Base-by-base conservation (phyloP, 1,284 basidiomycete species). In the Moesziomyces globuligerus region DNA sequence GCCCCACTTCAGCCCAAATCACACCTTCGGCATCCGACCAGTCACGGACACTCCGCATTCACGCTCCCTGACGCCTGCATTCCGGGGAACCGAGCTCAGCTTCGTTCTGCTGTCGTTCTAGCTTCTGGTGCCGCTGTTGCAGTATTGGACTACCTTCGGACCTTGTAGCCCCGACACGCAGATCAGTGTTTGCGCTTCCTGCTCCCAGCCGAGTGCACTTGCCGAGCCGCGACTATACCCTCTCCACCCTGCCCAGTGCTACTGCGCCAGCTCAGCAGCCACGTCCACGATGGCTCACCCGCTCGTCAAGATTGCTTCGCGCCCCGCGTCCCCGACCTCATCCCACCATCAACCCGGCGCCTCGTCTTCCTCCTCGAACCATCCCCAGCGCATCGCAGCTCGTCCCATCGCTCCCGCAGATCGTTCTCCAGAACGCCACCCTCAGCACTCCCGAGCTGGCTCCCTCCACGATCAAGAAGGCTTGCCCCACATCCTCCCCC, bases 301-400 rank as follows among this genome's bases (percentile, higher is more conserved):
- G 38, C 56, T 52, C 25, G 62, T 66, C 62, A 58, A 66, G 62
- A 66, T 66, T 26, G 62, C 56, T 20, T 66, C 62, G 38, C 50
- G 62, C 9, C 62, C 62, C 21, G 13, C 62, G 36, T 66, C 62
- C 11, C 62, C 62, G 20, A 59, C 53, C 32, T 47, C 59, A 39
- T 62, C 61, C 20, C 43, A 45, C 34, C 50, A 45, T 25, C 50
- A 53, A 29, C 53, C 52, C 17, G 48, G 45, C 23, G 38, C 48
- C 21, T 15, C 50, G 10, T 45, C 51, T 17, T 41, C 51, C 7
- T 41, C 43, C 4, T 39, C 60, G 1, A 28, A 32, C 5, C 55
- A 54, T 53, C 51, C 55, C 29, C 55, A 37, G 39, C 62, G 62
- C 21, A 59, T 66, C 48, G 62, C 62, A 39, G 62, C 62, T 41